phyloP scores from a whole-genome alignment of 345 rosid genomes.

The Bruguiera parviflora region DNA sequence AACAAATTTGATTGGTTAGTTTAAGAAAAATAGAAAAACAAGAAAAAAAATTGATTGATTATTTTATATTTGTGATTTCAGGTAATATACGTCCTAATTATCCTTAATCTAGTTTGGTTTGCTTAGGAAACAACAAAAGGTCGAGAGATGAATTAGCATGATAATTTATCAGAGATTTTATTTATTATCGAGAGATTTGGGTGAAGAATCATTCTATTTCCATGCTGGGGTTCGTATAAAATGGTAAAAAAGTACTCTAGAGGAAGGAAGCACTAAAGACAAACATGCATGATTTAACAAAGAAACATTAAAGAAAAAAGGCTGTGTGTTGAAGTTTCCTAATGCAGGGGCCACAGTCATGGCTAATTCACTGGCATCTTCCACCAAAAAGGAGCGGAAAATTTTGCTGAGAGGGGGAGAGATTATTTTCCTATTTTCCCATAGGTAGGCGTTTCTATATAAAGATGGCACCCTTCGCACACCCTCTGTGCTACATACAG shows the following conservation, averaged over 20 bases:
- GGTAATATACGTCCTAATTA: not conserved
- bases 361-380: constrained; percentile 17
- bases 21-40: too few species aligned
- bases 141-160: too few species aligned
- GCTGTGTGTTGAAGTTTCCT: constrained; percentile 11
- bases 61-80: not conserved
- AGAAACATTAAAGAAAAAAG: constrained; percentile 2
- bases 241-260: not conserved
- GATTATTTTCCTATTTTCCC: not conserved
- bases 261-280: not conserved
- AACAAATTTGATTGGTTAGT: too few species aligned
- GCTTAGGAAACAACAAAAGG: constrained; percentile 4
- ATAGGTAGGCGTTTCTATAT: constrained; percentile 22
- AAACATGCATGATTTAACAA: constrained; percentile 13
- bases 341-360: constrained; percentile 29
- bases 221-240: not conserved
- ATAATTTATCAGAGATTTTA: not conserved
- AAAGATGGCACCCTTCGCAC: constrained; percentile 16
- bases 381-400: constrained; percentile 24
- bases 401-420: not conserved
- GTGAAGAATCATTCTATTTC: not conserved
- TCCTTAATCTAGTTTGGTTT: constrained; percentile 3
- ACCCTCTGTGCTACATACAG: not conserved
- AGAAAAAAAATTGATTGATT: too few species aligned
- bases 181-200: not conserved